Evolutionary conservation across 352 stramenopile species (phyloP), one percentile per base, ranked within the genome.

Genomic region (Pythium monospermum): DNA sequence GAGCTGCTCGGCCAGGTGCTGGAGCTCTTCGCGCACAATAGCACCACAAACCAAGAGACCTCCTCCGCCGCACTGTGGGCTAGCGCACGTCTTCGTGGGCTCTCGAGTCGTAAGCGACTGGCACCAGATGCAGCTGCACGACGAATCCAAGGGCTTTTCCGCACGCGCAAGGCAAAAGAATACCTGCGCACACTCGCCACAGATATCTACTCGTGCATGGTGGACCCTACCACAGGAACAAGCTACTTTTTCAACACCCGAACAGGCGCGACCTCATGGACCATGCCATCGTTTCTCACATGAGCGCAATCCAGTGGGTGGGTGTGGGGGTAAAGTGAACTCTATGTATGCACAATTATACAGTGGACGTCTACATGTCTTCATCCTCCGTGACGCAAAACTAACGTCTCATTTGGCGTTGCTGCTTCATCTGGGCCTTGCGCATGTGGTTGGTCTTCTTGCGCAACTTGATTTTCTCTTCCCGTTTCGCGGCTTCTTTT

Each of bases 361-460:
- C 22, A 13, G 15, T 7, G 11, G 16, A 18, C 31, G 18, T 53
- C 12, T 50, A 42, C 35, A 26, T 50, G 31, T 30, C n/a, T n/a
- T n/a, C 30, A 35, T 13, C 30, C 30, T 35, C 7, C 13, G 13
- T 35, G 36, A 22, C 16, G 13, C 36, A 8, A 19, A 23, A 35
- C 40, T 65, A 60, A 19, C 50, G 58, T 28, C 45, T 30, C 31
- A 43, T 57, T 23, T 28, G 61, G 25, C 53, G 66, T 49, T 87
- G 71, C 37, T 62, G 65, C 64, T 79, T 81, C 46, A 75, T 49
- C 59, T 82, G 64, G 19, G 72, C 68, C 31, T 80, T 76, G 45
- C 84, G 66, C 21, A 91, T 35, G 46, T 91, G 83, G 49, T 85
- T 71, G 19, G 69, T 39, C 67, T 91, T 94, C 55, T 94, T 94